phyloP scores from a whole-genome alignment of 495 filamentous ascomycete genomes.

The Saxispiralis lemnorum region DNA sequence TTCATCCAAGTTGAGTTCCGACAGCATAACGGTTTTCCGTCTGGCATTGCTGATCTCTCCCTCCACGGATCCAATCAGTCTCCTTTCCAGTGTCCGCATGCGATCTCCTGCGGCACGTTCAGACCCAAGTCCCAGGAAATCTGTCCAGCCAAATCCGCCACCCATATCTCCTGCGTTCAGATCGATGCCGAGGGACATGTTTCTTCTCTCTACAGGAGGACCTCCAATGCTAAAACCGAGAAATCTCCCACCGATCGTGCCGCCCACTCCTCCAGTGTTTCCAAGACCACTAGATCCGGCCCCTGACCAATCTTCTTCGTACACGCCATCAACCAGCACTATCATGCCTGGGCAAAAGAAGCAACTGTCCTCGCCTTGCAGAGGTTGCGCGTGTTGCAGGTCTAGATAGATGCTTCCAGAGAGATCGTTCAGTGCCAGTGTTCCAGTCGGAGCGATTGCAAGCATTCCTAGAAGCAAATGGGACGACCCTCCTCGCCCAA shows the following conservation, averaged over 20 bases:
- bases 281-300: slow-evolving; percentile 39
- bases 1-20: slow-evolving; percentile 72
- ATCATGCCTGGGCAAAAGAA: slow-evolving; percentile 94
- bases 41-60: neutral
- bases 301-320: slow-evolving; percentile 65
- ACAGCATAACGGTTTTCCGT: slow-evolving; percentile 48
- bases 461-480: slow-evolving; percentile 82
- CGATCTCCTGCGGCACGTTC: slow-evolving; percentile 65
- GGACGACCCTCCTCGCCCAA: slow-evolving; percentile 67
- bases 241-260: slow-evolving; percentile 75
- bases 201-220: slow-evolving; percentile 72
- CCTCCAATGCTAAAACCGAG: slow-evolving; percentile 76
- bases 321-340: slow-evolving; percentile 78
- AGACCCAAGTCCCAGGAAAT: slow-evolving; percentile 82
- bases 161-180: slow-evolving; percentile 25
- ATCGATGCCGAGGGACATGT: slow-evolving; percentile 55
- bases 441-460: slow-evolving; percentile 62
- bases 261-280: slow-evolving; percentile 62
- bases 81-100: slow-evolving; percentile 51
- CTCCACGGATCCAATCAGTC: slow-evolving; percentile 23
- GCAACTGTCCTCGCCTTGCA: slow-evolving; percentile 43
- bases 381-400: slow-evolving; percentile 56
- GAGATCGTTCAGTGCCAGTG: slow-evolving; percentile 62
- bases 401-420: slow-evolving; percentile 79
- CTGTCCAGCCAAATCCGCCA: slow-evolving; percentile 79